These are phyloP conservation scores for Triangularia verruculosa DNA, from an alignment of 2,329 filamentous ascomycete genomes.

Conservation along the genomic window DNA sequence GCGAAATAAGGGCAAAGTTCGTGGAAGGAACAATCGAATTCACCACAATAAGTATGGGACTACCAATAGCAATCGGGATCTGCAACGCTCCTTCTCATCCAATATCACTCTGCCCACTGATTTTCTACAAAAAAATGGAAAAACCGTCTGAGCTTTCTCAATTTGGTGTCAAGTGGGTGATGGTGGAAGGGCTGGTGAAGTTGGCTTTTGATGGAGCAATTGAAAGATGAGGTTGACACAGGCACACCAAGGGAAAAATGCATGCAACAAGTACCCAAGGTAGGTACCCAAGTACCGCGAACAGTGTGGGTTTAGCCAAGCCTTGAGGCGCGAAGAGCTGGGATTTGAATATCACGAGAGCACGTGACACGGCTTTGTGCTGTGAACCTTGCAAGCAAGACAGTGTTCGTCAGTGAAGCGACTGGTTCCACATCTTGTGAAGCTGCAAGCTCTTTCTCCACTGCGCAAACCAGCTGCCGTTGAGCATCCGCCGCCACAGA, in stretches of 20 bases:
- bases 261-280: background rate
- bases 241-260: background rate
- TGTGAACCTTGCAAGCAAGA: background rate
- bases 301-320: background rate
- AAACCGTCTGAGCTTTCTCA: background rate
- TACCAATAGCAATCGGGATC: slow-evolving; percentile 15
- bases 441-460: slow-evolving; percentile 21
- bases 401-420: slow-evolving; percentile 1
- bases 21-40: slow-evolving; percentile 8
- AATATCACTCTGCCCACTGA: slow-evolving; percentile 2
- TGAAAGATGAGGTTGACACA: background rate
- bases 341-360: background rate
- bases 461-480: slow-evolving; percentile 19
- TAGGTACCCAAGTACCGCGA: background rate
- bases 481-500: slow-evolving; percentile 13
- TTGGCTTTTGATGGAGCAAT: background rate
- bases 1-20: slow-evolving; percentile 9
- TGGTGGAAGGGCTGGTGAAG: background rate
- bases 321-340: background rate
- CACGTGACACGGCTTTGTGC: background rate
- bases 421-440: slow-evolving; percentile 3
- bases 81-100: slow-evolving; percentile 6
- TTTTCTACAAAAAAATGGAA: background rate
- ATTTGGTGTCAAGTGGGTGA: background rate
- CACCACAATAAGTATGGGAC: slow-evolving; percentile 12